Percentiles rank a stretch among this genome's conserved stretches.
Conservation (phyloP, 208 protist genomes). For the Porcisia hertigi region DNA sequence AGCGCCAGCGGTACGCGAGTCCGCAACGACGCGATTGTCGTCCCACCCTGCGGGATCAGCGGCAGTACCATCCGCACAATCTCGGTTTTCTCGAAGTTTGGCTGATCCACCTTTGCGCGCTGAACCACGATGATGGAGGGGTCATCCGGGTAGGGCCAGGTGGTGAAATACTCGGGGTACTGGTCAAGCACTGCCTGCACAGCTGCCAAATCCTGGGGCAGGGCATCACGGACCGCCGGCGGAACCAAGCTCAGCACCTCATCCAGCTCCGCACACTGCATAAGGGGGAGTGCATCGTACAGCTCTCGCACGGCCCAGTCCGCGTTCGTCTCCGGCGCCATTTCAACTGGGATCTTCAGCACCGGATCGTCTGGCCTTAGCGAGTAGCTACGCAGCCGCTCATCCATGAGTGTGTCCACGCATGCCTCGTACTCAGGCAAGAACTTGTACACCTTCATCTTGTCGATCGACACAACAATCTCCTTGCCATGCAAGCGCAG, state of each 20-base stretch:
- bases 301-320: constrained; percentile 79
- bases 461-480: constrained; percentile 74
- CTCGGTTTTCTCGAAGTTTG: constrained; percentile 48
- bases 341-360: constrained; percentile 59
- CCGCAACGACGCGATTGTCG: constrained; percentile 45
- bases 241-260: constrained; percentile 80
- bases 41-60: constrained; percentile 71
- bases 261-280: constrained; percentile 74
- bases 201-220: constrained; percentile 46
- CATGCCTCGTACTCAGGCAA: constrained; percentile 72
- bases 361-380: constrained; percentile 70
- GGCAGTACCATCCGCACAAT: constrained; percentile 64
- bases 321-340: constrained; percentile 57
- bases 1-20: constrained; percentile 71
- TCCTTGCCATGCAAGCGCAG: constrained; percentile 77
- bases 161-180: constrained; percentile 74
- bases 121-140: constrained; percentile 63
- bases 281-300: constrained; percentile 87
- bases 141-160: constrained; percentile 82
- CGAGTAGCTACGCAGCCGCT: constrained; percentile 54
- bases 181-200: constrained; percentile 45
- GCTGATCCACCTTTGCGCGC: constrained; percentile 70
- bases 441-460: constrained; percentile 74
- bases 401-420: constrained; percentile 74
- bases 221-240: constrained; percentile 56